Conservation (phyloP, 345 rosid species). For the Syzygium grande region DNA sequence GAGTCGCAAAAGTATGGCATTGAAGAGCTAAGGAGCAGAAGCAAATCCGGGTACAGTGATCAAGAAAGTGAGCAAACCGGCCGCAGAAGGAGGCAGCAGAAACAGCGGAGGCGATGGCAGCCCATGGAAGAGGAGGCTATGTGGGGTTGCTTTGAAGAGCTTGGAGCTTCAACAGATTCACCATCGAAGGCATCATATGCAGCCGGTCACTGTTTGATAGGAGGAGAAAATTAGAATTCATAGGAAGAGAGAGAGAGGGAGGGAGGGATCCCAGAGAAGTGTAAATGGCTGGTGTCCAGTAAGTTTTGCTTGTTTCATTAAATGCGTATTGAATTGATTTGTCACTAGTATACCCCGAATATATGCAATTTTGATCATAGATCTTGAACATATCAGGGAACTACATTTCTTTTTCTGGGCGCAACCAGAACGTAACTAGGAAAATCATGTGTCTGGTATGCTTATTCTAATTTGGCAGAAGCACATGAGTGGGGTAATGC, state of each 20-base stretch:
- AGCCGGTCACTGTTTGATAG: constrained; percentile 39
- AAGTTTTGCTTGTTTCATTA: background rate
- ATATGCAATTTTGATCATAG: background rate
- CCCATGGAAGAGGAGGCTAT: constrained; percentile 72
- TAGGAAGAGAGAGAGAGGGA: background rate
- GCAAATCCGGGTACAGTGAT: constrained; percentile 25
- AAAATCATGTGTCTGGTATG: background rate
- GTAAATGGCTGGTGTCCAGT: background rate
- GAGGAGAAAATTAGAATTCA: background rate
- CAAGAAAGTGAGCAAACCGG: constrained; percentile 33
- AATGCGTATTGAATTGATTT: background rate
- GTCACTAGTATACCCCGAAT: background rate
- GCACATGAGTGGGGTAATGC: background rate
- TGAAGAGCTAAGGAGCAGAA: too few species aligned
- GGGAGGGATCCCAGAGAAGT: background rate
- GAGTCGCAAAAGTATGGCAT: too few species aligned
- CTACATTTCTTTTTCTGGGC: background rate
- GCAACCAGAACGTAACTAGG: background rate
- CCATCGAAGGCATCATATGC: constrained; percentile 16
- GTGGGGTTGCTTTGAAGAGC: constrained; percentile 28
- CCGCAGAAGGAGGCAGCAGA: background rate
- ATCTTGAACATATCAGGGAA: background rate
- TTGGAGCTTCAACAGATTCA: constrained; percentile 49
- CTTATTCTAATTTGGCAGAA: background rate
- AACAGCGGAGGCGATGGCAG: constrained; percentile 6